phyloP scores from a whole-genome alignment of 2,329 filamentous ascomycete species.

The Hypoxylon rubiginosum region DNA sequence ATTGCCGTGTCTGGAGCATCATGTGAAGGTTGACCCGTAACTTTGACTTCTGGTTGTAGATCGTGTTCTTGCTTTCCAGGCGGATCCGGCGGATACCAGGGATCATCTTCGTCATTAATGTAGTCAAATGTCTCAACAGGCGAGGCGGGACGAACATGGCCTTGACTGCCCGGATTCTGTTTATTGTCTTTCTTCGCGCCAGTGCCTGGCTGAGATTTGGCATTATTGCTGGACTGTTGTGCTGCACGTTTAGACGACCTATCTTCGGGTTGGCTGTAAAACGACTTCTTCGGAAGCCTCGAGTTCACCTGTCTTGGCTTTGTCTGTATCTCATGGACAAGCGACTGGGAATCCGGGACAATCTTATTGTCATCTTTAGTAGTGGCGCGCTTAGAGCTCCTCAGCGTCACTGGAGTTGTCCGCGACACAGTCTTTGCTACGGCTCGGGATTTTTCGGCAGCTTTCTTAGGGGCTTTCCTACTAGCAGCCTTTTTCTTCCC shows the following conservation, averaged over 20 bases:
- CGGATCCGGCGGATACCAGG: constrained; percentile 7
- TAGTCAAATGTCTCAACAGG: neutral
- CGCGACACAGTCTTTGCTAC: neutral
- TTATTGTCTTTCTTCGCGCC: neutral
- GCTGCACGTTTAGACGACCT: constrained; percentile 2
- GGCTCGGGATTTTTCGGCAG: constrained; percentile 5
- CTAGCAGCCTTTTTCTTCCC: constrained; percentile 21
- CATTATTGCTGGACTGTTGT: neutral
- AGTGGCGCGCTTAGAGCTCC: neutral
- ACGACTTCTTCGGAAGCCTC: constrained; percentile 33
- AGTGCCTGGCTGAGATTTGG: neutral
- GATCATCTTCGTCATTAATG: constrained; percentile 9
- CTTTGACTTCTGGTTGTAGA: constrained; percentile 4
- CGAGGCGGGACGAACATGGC: constrained; percentile 2
- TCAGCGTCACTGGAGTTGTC: neutral
- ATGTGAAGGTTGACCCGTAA: neutral
- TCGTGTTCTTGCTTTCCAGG: constrained; percentile 6
- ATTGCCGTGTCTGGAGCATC: neutral
- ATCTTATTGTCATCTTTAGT: neutral
- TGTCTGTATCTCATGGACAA: neutral
- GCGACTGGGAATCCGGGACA: constrained; percentile 16
- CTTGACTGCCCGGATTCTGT: constrained; percentile 4
- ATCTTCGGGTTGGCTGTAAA: constrained; percentile 21
- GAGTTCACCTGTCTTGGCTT: neutral
- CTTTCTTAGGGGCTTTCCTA: constrained; percentile 15